phyloP scores from a whole-genome alignment of 176 grass and related monocot species.

The Miscanthus lutarioriparius region DNA sequence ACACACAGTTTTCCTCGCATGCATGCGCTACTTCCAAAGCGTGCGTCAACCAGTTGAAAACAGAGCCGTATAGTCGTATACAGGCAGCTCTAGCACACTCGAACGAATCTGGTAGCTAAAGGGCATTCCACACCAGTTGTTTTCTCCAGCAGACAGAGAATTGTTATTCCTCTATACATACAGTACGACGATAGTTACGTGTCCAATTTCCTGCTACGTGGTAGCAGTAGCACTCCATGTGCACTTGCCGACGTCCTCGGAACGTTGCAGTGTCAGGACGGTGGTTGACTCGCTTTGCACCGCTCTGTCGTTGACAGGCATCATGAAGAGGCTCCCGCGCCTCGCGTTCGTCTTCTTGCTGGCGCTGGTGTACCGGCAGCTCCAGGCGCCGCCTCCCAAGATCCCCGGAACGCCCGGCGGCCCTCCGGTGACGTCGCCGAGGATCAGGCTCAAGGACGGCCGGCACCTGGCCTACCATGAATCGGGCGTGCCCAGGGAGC shows the following conservation, averaged over 20 bases:
- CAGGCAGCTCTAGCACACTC: no score
- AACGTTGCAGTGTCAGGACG: background rate
- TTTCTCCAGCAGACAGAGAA: background rate
- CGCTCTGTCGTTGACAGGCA: background rate
- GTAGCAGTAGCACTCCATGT: background rate
- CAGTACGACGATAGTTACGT: background rate
- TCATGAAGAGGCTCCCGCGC: slow-evolving; percentile 25
- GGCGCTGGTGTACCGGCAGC: slow-evolving; percentile 49
- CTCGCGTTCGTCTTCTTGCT: slow-evolving; percentile 40
- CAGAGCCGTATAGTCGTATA: background rate
- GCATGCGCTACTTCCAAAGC: background rate
- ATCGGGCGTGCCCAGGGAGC: slow-evolving; percentile 56
- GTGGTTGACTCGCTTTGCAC: background rate
- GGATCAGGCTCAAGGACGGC: slow-evolving; percentile 65
- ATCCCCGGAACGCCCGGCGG: slow-evolving; percentile 49
- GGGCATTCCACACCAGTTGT: background rate
- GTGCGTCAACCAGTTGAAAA: background rate
- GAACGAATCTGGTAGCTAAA: no score
- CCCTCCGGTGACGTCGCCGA: slow-evolving; percentile 51
- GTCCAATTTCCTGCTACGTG: background rate
- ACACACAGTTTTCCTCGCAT: background rate
- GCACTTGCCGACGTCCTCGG: background rate
- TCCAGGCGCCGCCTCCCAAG: slow-evolving; percentile 53
- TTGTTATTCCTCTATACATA: no score
- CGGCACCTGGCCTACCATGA: slow-evolving; percentile 76